These are phyloP conservation scores for Infundibulicybe gibba DNA, from an alignment of 768 basidiomycete genomes.

Conservation along the genomic window DNA sequence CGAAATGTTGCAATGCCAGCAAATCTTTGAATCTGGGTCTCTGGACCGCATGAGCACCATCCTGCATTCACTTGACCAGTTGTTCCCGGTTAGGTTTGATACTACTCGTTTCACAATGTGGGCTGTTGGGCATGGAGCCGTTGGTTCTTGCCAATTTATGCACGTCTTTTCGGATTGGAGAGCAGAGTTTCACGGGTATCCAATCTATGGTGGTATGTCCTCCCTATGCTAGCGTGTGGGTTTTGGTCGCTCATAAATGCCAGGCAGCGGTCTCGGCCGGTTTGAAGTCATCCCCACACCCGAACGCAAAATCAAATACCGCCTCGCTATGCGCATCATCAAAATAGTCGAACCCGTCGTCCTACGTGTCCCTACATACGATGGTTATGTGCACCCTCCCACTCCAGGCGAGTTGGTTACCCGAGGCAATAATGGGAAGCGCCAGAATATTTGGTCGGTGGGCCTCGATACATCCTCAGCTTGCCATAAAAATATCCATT, in stretches of 20 bases:
- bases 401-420: background rate
- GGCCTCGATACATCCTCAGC: background rate
- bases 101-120: background rate
- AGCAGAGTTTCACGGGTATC: background rate
- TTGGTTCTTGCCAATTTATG: constrained; percentile 3
- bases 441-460: background rate
- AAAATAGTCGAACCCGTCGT: constrained; percentile 9
- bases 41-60: background rate
- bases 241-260: background rate
- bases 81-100: constrained; percentile 6
- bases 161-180: constrained; percentile 9
- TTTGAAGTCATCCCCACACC: constrained; percentile 10
- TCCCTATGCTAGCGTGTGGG: background rate
- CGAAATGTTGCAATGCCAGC: background rate
- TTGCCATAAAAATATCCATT: background rate
- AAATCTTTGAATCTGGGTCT: background rate
- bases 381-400: constrained; percentile 4
- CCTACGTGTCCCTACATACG: constrained; percentile 7
- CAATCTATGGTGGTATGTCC: constrained; percentile 1
- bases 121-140: background rate
- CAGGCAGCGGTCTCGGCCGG: constrained; percentile 8
- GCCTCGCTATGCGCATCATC: constrained; percentile 25
- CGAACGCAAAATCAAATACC: constrained; percentile 22
- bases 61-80: constrained; percentile 6
- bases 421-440: background rate